Evolutionary conservation across 352 stramenopile species (phyloP), one percentile per base, ranked within the genome.

Genomic region (Halophytophthora polymorphica): DNA sequence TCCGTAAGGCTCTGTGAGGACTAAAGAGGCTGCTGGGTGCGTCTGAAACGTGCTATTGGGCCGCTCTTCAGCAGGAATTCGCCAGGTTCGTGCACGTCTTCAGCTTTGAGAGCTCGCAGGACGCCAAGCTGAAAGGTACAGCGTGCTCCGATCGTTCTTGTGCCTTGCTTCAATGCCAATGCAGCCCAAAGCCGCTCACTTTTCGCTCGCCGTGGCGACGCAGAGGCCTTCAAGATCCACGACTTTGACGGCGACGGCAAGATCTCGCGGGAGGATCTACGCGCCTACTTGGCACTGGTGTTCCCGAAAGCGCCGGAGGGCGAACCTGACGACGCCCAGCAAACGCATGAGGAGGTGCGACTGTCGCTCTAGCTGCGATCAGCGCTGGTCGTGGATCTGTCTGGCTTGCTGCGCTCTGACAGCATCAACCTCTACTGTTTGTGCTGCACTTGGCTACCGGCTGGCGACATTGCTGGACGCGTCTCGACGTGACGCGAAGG

Each of bases 211-310:
- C 4, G 25, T 49, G 31, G 35, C 2, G 17, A 37, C 31, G 29
- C 40, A 87, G 76, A 73, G 43, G 73, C 79, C 5, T 90, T 90
- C 52, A 64, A 69, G 22, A 72, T 90, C 41, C 79, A 90, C 50
- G 79, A 90, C 41, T 83, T 86, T 41, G 73, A 90, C 38, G 74
- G 65, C 19, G 79, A 90, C 35, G 79, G 77, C 25, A 86, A 82
- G 43, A 77, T 90, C 55, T 88, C 74, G 2, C 62, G 67, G 0
- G 62, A 69, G 1, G 76, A 90, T 50, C 58, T 90, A 37, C 57
- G 60, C 25, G 45, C 45, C 18, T 90, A 88, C 42, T 56, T 83
- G 23, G 13, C 53, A 1, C 44, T 83, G 17, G 61, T 78, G n/a
- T 72, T 72, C 34, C 71, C 67, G 19, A 34, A 47, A 12, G 25